phyloP scores from a whole-genome alignment of 2,329 filamentous ascomycete genomes.

The Geosmithia flava region DNA sequence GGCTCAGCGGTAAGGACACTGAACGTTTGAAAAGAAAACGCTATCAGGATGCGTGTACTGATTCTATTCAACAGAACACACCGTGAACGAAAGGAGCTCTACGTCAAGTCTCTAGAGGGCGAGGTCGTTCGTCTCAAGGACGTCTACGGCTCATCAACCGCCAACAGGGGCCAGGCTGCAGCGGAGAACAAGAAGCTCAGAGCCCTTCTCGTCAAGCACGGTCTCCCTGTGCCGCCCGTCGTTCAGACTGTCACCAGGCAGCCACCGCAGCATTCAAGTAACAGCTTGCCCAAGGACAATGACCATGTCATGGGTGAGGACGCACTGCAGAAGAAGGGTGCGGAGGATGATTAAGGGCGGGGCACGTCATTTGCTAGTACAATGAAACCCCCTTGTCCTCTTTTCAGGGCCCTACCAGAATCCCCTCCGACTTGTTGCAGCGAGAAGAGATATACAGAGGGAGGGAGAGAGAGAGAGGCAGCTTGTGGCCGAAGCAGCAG shows the following conservation, averaged over 20 bases:
- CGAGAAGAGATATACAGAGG: too few species aligned
- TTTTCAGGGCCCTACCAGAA: too few species aligned
- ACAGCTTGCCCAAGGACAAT: too few species aligned
- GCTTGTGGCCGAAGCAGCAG: too few species aligned
- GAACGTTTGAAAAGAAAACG: background rate
- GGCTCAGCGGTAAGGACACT: conserved; percentile 64
- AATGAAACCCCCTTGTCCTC: too few species aligned
- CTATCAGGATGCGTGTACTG: background rate
- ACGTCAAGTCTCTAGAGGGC: conserved; percentile 87
- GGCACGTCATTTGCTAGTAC: too few species aligned
- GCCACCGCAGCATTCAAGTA: background rate
- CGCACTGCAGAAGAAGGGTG: background rate
- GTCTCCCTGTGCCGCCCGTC: background rate
- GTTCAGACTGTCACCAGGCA: background rate
- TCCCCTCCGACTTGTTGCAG: too few species aligned
- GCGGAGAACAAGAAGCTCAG: conserved; percentile 73
- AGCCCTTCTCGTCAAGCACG: conserved; percentile 39
- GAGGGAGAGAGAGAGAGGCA: too few species aligned
- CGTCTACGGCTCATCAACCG: conserved; percentile 58
- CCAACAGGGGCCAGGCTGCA: conserved; percentile 62
- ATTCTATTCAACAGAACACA: conserved; percentile 57
- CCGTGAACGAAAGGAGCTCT: conserved; percentile 90
- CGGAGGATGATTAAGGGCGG: too few species aligned
- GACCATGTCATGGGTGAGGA: background rate
- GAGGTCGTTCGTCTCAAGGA: conserved; percentile 85